Percentiles rank a stretch among this genome's conserved stretches.
These are phyloP conservation scores for Populus simonii DNA, from an alignment of 345 rosid genomes.

Conservation along the genomic window DNA sequence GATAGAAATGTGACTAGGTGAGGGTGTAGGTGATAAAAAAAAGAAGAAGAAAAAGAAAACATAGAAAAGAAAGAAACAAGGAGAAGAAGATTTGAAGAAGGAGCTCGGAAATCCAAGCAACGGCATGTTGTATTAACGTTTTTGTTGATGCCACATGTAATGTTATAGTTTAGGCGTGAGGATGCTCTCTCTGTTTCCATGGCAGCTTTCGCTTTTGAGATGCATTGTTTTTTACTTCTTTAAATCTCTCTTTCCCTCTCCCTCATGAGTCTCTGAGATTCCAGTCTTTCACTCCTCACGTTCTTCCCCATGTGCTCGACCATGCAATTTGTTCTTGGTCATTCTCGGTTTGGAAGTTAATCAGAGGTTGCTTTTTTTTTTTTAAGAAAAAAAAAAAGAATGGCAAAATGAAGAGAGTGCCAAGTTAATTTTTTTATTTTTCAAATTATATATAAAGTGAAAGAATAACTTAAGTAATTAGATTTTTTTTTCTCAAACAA, in stretches of 20 bases:
- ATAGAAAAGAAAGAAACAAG: neutral
- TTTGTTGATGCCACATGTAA: constrained; percentile 1
- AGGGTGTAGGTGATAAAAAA: neutral
- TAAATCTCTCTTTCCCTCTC: neutral
- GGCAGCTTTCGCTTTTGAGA: constrained; percentile 56
- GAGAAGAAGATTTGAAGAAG: constrained; percentile 7
- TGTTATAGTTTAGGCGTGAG: constrained; percentile 33
- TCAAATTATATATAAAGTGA: neutral
- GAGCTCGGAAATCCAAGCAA: constrained; percentile 32
- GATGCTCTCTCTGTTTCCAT: constrained; percentile 38
- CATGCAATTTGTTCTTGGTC: constrained; percentile 28
- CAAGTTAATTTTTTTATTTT: neutral
- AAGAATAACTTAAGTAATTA: neutral
- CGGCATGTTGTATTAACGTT: neutral
- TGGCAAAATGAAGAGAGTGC: neutral
- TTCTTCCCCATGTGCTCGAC: constrained; percentile 46
- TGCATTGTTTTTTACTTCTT: constrained; percentile 21
- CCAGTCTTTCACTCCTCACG: constrained; percentile 36
- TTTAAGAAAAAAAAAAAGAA: neutral
- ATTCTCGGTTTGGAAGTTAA: neutral
- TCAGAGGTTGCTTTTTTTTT: neutral
- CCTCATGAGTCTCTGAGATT: constrained; percentile 17
- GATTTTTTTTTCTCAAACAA: neutral
- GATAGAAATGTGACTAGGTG: neutral
- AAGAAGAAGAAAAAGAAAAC: neutral